These are phyloP conservation scores for Mycena venus DNA, from an alignment of 768 basidiomycete genomes.

Conservation along the genomic window DNA sequence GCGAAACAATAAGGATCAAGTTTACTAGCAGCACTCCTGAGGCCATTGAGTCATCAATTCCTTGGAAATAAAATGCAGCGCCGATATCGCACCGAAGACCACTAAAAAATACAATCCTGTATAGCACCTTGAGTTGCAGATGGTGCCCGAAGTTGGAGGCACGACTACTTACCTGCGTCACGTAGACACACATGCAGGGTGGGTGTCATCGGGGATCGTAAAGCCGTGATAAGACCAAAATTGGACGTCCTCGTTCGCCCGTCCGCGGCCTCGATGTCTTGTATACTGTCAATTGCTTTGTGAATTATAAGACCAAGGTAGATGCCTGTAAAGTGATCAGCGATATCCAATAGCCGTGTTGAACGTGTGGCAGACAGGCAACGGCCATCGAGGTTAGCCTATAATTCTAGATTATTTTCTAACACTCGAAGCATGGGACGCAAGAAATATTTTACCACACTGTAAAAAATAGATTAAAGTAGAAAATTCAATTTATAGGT, in stretches of 20 bases:
- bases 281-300: not conserved
- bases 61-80: not conserved
- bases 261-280: not conserved
- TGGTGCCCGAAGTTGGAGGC: not conserved
- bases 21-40: slow-evolving; percentile 9
- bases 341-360: no score
- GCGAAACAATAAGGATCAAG: slow-evolving; percentile 1
- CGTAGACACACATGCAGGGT: slow-evolving; percentile 12
- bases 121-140: not conserved
- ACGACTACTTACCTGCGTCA: not conserved
- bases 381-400: slow-evolving; percentile 21
- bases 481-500: not conserved
- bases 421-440: not conserved
- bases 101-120: slow-evolving; percentile 6
- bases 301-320: slow-evolving; percentile 15
- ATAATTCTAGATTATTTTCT: not conserved
- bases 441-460: not conserved
- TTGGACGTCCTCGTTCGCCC: not conserved
- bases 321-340: not conserved
- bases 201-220: not conserved
- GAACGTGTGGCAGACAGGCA: not conserved
- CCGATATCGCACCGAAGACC: not conserved
- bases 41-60: not conserved
- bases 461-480: not conserved
- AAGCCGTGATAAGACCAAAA: not conserved